Base-by-base conservation (phyloP, 768 basidiomycete genomes). In the Lyophyllum atratum region DNA sequence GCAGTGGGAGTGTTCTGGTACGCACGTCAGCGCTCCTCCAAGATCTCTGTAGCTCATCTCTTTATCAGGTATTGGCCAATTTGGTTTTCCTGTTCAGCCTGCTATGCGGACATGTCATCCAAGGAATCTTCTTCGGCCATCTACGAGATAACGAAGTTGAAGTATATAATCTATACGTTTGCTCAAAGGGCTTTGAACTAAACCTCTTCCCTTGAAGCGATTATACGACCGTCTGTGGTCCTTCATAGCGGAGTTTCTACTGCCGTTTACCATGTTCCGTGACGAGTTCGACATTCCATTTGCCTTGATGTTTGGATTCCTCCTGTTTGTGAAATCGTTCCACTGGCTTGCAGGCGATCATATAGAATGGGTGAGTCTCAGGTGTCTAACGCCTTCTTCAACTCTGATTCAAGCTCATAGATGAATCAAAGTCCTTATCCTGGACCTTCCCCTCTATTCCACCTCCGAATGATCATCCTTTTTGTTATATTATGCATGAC, bases 371-470 rank as follows among this genome's bases (percentile, higher is more conserved):
- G 96, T 96, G 64, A 68, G 69, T 54, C n/a, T 3, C 39, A 44
- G 24, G 17, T 29, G 1, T 5, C 34, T 22, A n/a, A 17, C 19
- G 48, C 21, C 21, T 22, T 31, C 42, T 14, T 58, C 29, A 25
- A 24, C n/a, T 55, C 43, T 60, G 59, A 33, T 62, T 49, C 45
- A n/a, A 37, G 40, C 29, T 2, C 59, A 3, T 64, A 99, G 96
- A 98, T 99, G 95, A 97, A 99, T 66, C 97, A 99, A 75, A 79
- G 89, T 51, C 89, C 94, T 28, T 90, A 93, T 71, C 90, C 93
- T 42, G 91, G 92, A 9, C 89, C 95, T 40, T 81, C 89, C 4
- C 68, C 83, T 15, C 70, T 88, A 17, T 96, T 95, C 72, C 95
- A 98, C 70, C 66, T 93, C 54, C 84, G 97, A 44, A 89, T 95